Conservation (phyloP, 352 stramenopile genomes). For the Peronospora destructor region DNA sequence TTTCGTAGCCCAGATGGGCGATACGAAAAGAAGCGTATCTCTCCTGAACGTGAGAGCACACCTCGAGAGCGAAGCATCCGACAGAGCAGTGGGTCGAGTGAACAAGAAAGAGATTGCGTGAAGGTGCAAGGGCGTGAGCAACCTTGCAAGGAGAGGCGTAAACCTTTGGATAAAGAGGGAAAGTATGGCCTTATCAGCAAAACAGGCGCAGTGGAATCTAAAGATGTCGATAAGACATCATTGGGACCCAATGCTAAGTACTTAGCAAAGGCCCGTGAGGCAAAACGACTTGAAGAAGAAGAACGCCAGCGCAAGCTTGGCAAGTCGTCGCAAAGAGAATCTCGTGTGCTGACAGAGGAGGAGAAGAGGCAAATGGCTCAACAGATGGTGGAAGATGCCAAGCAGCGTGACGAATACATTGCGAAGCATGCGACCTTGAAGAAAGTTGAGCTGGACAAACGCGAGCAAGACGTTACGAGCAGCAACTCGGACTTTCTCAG, state of each 20-base stretch:
- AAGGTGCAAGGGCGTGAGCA: conserved; percentile 2
- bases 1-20: conserved; percentile 12
- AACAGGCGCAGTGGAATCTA: conserved; percentile 52
- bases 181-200: conserved; percentile 66
- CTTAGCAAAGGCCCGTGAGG: conserved; percentile 61
- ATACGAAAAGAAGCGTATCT: conserved; percentile 3
- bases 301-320: conserved; percentile 56
- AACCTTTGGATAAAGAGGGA: conserved; percentile 19
- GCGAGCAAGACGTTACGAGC: conserved; percentile 36
- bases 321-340: conserved; percentile 28
- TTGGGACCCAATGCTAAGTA: conserved; percentile 77
- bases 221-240: conserved; percentile 67
- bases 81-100: conserved; percentile 7
- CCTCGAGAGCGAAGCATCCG: conserved; percentile 11
- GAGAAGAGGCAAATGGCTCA: conserved; percentile 51
- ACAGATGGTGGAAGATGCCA: conserved; percentile 73
- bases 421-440: conserved; percentile 44
- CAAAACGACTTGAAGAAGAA: conserved; percentile 59
- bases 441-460: conserved; percentile 46
- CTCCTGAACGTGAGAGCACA: conserved; percentile 1
- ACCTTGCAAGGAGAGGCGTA: conserved; percentile 19
- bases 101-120: conserved; percentile 4
- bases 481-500: conserved; percentile 74
- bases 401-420: conserved; percentile 59
- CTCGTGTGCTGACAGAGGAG: conserved; percentile 37